phyloP scores from a whole-genome alignment of 352 stramenopile genomes.

The Saprolegnia parasitica region DNA sequence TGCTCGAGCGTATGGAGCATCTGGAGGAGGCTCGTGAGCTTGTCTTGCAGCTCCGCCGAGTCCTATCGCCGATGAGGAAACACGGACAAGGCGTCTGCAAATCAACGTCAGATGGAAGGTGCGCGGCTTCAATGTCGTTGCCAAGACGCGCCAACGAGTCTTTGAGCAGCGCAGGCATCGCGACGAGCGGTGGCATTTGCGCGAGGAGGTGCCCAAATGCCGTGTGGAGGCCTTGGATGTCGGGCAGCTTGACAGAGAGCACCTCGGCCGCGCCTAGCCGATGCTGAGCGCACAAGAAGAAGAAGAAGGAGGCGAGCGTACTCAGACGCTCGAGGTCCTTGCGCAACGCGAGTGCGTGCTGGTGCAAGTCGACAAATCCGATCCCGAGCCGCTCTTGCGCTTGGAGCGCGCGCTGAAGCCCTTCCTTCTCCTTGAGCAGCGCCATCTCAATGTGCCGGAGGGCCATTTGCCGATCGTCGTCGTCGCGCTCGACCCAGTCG shows the following conservation, averaged over 20 bases:
- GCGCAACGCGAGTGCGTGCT: conserved; percentile 11
- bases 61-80: too few relatives aligned
- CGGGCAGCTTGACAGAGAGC: background rate
- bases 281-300: background rate
- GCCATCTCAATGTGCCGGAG: conserved; percentile 7
- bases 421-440: conserved; percentile 2
- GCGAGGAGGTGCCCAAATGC: background rate
- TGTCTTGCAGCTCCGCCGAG: background rate
- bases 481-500: conserved; percentile 10
- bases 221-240: conserved; percentile 24
- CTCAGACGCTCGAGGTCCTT: conserved; percentile 18
- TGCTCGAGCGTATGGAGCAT: conserved; percentile 24
- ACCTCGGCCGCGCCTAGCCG: background rate
- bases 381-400: conserved; percentile 15
- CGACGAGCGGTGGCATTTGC: conserved; percentile 6
- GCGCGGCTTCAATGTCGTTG: conserved; percentile 7
- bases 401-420: conserved; percentile 7
- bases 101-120: conserved; percentile 5
- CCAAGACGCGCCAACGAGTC: conserved; percentile 18
- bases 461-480: background rate
- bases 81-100: background rate
- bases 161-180: background rate
- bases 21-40: background rate
- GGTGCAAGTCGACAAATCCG: conserved; percentile 8
- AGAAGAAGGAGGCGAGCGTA: background rate